A percentile compares a stretch with the other conserved stretches of the same genome.
These are phyloP conservation scores for Fusarium domesticum DNA, from an alignment of 2,329 filamentous ascomycete genomes.

Conservation along the genomic window DNA sequence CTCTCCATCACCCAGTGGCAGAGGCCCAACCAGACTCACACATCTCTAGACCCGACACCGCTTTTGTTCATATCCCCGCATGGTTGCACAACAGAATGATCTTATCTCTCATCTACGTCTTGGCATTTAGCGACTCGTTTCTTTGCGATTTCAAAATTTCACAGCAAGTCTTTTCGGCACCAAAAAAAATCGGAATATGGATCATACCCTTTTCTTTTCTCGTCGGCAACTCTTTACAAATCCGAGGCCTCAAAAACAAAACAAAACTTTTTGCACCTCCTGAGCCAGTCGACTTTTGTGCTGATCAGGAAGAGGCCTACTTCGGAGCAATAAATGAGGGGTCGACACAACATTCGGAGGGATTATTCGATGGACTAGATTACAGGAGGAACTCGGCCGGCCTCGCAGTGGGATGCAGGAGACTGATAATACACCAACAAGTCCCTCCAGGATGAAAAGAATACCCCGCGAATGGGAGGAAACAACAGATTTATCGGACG, in stretches of 20 bases:
- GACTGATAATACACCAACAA: conserved; percentile 35
- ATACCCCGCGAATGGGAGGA: conserved; percentile 26
- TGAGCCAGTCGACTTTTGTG: not conserved
- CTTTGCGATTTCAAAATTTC: conserved; percentile 32
- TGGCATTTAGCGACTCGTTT: conserved; percentile 47
- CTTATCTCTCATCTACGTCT: conserved; percentile 37
- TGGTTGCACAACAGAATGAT: conserved; percentile 31
- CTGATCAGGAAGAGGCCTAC: not conserved
- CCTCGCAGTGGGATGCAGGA: conserved; percentile 29
- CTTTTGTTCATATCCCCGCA: conserved; percentile 34
- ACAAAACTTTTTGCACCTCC: not conserved
- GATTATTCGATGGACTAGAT: conserved; percentile 30
- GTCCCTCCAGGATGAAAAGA: conserved; percentile 25
- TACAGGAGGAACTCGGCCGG: conserved; percentile 27
- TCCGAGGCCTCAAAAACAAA: conserved; percentile 16
- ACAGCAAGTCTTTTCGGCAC: conserved; percentile 39
- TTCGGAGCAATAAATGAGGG: not conserved
- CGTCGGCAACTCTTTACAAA: conserved; percentile 25
- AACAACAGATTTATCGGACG: conserved; percentile 12
- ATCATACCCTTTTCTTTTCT: conserved; percentile 37
- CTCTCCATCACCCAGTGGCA: conserved; percentile 6
- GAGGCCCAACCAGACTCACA: conserved; percentile 10
- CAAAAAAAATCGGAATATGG: conserved; percentile 39
- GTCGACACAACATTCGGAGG: conserved; percentile 16
- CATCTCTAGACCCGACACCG: conserved; percentile 22